A percentile compares a stretch with the other conserved stretches of the same genome.
phyloP scores from a whole-genome alignment of 192 early-diverging fungal species.

The Anaeromyces robustus region DNA sequence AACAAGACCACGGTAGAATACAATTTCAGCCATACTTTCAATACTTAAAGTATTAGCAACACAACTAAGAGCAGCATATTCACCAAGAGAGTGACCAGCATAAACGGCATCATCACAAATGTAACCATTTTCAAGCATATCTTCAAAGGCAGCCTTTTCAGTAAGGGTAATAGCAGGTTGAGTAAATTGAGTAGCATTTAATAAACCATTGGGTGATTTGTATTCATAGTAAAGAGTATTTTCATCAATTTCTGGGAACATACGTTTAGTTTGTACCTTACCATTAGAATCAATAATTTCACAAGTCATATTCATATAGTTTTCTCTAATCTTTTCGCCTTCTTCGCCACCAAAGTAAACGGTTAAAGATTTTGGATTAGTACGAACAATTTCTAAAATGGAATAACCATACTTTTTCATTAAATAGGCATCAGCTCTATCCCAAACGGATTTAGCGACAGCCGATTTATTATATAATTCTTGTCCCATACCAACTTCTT shows the following conservation, averaged over 20 bases:
- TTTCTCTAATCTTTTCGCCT: slow-evolving; percentile 61
- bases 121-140: slow-evolving; percentile 76
- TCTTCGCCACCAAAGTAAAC: slow-evolving; percentile 80
- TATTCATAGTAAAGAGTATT: slow-evolving; percentile 62
- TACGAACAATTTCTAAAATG: slow-evolving; percentile 75
- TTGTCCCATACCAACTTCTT: slow-evolving; percentile 92
- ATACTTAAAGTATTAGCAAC: slow-evolving; percentile 74
- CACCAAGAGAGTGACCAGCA: slow-evolving; percentile 89
- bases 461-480: slow-evolving; percentile 68
- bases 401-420: slow-evolving; percentile 73
- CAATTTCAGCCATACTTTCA: slow-evolving; percentile 73
- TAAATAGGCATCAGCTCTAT: slow-evolving; percentile 77
- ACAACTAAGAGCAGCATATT: slow-evolving; percentile 79
- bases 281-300: slow-evolving; percentile 55
- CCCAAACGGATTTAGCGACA: slow-evolving; percentile 76
- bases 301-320: slow-evolving; percentile 81
- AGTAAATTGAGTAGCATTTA: slow-evolving; percentile 90
- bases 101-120: slow-evolving; percentile 68
- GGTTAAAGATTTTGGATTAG: slow-evolving; percentile 65
- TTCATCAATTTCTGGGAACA: slow-evolving; percentile 77
- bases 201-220: slow-evolving; percentile 63
- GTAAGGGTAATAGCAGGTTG: slow-evolving; percentile 80
- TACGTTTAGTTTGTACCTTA: slow-evolving; percentile 52
- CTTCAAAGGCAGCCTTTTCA: slow-evolving; percentile 79
- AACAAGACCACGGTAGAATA: slow-evolving; percentile 92